Evolutionary conservation across 2,329 filamentous ascomycete genomes (phyloP).

Genomic region (Coniochaeta hoffmannii): DNA sequence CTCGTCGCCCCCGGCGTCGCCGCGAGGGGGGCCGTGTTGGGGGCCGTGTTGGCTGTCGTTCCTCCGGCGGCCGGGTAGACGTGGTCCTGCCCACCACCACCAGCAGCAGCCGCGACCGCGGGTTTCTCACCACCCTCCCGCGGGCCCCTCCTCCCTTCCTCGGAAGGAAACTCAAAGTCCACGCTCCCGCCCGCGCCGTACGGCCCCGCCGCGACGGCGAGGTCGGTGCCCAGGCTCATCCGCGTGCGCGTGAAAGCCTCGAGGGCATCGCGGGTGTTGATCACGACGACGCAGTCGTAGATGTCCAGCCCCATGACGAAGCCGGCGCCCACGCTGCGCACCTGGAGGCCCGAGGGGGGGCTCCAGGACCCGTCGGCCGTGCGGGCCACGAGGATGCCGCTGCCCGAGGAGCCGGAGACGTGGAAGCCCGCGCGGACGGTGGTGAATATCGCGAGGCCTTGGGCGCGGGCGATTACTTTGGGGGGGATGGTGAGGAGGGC

Average conservation of each 20-base stretch:
- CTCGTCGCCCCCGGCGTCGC: not conserved
- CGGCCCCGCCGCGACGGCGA: constrained; percentile 65
- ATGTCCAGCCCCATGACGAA: constrained; percentile 80
- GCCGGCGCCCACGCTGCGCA: constrained; percentile 72
- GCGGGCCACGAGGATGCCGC: constrained; percentile 56
- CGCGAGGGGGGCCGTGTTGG: not conserved
- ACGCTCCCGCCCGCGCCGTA: constrained; percentile 66
- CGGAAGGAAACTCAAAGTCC: constrained; percentile 41
- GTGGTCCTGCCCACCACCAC: constrained; percentile 8
- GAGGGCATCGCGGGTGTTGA: constrained; percentile 70
- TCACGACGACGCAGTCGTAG: constrained; percentile 82
- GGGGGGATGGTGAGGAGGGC: constrained; percentile 47
- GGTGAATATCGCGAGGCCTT: constrained; percentile 66
- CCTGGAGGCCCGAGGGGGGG: constrained; percentile 73
- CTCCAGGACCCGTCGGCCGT: constrained; percentile 64
- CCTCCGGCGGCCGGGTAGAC: not conserved
- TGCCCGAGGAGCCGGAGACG: constrained; percentile 59
- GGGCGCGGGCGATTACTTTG: constrained; percentile 56
- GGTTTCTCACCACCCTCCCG: too few species aligned
- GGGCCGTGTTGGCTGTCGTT: not conserved
- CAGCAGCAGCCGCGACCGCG: too few species aligned
- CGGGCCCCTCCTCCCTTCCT: constrained; percentile 6
- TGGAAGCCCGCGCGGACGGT: constrained; percentile 61
- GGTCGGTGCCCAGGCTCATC: constrained; percentile 69
- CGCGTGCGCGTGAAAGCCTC: constrained; percentile 69